phyloP scores from a whole-genome alignment of 2,329 filamentous ascomycete species.

The Fusarium abutilonis region DNA sequence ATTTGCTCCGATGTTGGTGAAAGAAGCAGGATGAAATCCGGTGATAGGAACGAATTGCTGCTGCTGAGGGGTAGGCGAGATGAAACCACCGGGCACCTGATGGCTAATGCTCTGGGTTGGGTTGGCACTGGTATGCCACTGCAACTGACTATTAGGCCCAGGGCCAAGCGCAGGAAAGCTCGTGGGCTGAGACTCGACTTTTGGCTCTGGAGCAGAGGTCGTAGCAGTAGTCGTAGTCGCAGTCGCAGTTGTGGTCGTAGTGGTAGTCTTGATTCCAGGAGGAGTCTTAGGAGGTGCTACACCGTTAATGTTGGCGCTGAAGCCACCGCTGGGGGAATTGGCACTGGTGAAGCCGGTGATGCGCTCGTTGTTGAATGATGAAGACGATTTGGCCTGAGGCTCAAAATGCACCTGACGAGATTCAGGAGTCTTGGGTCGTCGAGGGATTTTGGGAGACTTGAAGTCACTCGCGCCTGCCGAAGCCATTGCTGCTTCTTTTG shows the following conservation, averaged over 20 bases:
- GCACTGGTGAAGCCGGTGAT: constrained; percentile 34
- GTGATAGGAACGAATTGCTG: constrained; percentile 18
- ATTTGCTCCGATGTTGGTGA: constrained; percentile 20
- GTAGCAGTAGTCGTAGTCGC: background rate
- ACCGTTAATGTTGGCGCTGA: constrained; percentile 29
- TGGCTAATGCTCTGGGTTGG: constrained; percentile 48
- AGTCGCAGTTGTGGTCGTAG: background rate
- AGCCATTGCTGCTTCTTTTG: constrained; percentile 39
- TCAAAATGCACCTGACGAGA: constrained; percentile 50
- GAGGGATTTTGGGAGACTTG: constrained; percentile 48
- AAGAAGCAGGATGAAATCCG: constrained; percentile 28
- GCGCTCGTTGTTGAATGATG: constrained; percentile 9
- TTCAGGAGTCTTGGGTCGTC: constrained; percentile 43
- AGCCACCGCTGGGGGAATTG: constrained; percentile 42
- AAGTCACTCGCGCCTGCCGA: constrained; percentile 39
- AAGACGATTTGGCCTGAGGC: constrained; percentile 12
- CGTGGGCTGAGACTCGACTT: constrained; percentile 26
- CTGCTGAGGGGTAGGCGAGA: constrained; percentile 33
- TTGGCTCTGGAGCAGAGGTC: constrained; percentile 18
- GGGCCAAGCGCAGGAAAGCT: constrained; percentile 47
- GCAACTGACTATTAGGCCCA: constrained; percentile 38
- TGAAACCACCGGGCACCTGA: constrained; percentile 38
- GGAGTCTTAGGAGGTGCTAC: constrained; percentile 20
- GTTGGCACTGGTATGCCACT: constrained; percentile 51
- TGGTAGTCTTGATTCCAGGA: constrained; percentile 3